Evolutionary conservation across 139 green algal genomes (phyloP).

Genomic region (Haematococcus lacustris): DNA sequence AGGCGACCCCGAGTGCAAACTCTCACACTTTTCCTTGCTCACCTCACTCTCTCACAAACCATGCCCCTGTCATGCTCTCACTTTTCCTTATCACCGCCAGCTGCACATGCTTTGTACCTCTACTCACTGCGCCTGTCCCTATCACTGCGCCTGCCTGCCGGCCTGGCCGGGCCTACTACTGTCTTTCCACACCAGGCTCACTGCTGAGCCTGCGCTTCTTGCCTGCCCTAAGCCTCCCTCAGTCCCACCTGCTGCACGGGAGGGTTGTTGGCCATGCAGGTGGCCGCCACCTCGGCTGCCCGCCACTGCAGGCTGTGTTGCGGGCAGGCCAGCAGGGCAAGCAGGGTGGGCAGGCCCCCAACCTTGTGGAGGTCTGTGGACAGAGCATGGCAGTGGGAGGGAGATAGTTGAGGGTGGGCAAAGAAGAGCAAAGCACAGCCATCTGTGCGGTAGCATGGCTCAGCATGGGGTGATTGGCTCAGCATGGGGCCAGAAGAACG

Average conservation of each 20-base stretch:
- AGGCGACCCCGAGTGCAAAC: too few relatives aligned
- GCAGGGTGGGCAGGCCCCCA: conserved; percentile 66
- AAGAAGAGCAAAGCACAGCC: not conserved
- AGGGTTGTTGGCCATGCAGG: conserved; percentile 77
- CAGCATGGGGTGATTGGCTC: not conserved
- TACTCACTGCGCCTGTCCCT: too few relatives aligned
- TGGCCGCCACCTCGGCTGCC: conserved; percentile 71
- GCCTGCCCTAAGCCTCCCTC: too few relatives aligned
- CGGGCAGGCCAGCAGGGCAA: conserved; percentile 50
- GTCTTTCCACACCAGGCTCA: too few relatives aligned
- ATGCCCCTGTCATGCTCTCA: too few relatives aligned
- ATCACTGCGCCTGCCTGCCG: too few relatives aligned
- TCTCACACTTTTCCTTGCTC: too few relatives aligned
- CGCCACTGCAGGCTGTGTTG: conserved; percentile 51
- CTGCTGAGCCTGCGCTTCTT: too few relatives aligned
- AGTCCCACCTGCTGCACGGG: conserved; percentile 56
- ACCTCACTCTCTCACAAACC: too few relatives aligned
- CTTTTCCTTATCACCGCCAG: too few relatives aligned
- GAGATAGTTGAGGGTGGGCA: not conserved
- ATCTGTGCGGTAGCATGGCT: not conserved
- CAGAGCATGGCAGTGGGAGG: not conserved
- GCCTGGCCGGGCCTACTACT: too few relatives aligned
- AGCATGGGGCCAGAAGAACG: not conserved
- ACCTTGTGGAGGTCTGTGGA: conserved; percentile 72
- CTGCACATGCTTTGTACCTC: too few relatives aligned